Evolutionary conservation across 305 asterid species (phyloP).

Genomic region (Fraxinus sp.): DNA sequence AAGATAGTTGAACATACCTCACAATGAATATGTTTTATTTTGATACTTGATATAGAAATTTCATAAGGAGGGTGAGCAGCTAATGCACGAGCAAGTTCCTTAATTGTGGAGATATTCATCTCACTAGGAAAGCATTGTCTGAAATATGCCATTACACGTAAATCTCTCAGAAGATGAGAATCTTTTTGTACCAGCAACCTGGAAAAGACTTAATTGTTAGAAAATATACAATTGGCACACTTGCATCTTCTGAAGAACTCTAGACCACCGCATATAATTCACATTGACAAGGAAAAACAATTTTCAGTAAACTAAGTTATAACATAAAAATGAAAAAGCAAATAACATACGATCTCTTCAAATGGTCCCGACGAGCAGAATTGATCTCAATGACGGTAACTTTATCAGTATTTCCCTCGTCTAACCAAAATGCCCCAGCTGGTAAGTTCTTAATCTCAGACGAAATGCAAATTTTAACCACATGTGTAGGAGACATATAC

Average conservation of each 20-base stretch:
- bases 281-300: neutral
- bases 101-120: conserved; percentile 51
- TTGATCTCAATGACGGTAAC: conserved; percentile 57
- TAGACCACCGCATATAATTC: neutral
- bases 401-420: conserved; percentile 41
- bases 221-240: conserved; percentile 17
- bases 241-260: neutral
- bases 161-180: conserved; percentile 63
- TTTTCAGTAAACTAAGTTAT: neutral
- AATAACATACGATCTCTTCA: conserved; percentile 68
- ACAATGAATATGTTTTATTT: conserved; percentile 73
- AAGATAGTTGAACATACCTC: conserved; percentile 51
- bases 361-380: conserved; percentile 72
- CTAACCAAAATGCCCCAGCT: conserved; percentile 77
- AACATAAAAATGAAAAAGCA: conserved; percentile 18
- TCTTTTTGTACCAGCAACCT: conserved; percentile 69
- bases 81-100: conserved; percentile 84
- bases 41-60: conserved; percentile 59
- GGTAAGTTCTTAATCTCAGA: conserved; percentile 75
- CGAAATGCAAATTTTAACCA: conserved; percentile 69
- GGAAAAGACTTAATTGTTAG: conserved; percentile 17
- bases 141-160: conserved; percentile 79
- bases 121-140: conserved; percentile 82
- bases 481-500: conserved; percentile 72
- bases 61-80: conserved; percentile 84